Conservation (phyloP, 2,329 filamentous ascomycete genomes). For the Xylogone sp. region DNA sequence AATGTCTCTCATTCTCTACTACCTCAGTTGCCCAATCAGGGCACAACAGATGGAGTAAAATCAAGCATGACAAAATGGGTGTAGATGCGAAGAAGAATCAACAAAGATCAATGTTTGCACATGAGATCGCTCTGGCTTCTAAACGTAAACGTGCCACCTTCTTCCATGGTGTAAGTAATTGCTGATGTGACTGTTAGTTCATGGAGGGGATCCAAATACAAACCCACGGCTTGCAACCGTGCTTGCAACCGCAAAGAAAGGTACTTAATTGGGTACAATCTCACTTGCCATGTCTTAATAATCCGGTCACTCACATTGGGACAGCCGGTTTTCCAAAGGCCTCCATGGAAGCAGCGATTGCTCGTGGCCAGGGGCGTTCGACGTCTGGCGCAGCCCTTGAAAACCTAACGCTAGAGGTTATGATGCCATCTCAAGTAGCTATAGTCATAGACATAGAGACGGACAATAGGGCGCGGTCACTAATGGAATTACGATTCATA, state of each 20-base stretch:
- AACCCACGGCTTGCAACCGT: constrained; percentile 75
- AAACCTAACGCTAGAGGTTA: constrained; percentile 71
- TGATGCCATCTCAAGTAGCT: constrained; percentile 72
- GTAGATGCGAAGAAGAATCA: constrained; percentile 77
- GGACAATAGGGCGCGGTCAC: constrained; percentile 69
- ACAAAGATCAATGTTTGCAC: constrained; percentile 63
- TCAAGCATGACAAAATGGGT: constrained; percentile 89
- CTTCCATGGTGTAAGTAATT: constrained; percentile 2
- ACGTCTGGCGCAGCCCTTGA: constrained; percentile 74
- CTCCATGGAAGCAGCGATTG: constrained; percentile 79
- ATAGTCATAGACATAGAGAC: constrained; percentile 83
- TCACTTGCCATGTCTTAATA: constrained; percentile 8
- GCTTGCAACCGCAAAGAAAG: constrained; percentile 75
- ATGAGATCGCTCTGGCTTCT: constrained; percentile 70
- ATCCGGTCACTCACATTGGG: constrained; percentile 15
- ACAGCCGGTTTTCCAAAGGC: constrained; percentile 75
- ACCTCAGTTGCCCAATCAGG: constrained; percentile 52
- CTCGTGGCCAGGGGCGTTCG: constrained; percentile 82
- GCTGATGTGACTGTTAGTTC: constrained; percentile 48
- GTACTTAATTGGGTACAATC: constrained; percentile 34
- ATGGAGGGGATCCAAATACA: constrained; percentile 66
- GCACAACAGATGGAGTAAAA: constrained; percentile 94
- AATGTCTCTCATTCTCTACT: constrained; percentile 37
- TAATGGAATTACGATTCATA: constrained; percentile 68
- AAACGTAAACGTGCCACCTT: constrained; percentile 52